phyloP scores from a whole-genome alignment of 225 moss, liverwort and hornwort genomes.

The Marchantia paleacea region DNA sequence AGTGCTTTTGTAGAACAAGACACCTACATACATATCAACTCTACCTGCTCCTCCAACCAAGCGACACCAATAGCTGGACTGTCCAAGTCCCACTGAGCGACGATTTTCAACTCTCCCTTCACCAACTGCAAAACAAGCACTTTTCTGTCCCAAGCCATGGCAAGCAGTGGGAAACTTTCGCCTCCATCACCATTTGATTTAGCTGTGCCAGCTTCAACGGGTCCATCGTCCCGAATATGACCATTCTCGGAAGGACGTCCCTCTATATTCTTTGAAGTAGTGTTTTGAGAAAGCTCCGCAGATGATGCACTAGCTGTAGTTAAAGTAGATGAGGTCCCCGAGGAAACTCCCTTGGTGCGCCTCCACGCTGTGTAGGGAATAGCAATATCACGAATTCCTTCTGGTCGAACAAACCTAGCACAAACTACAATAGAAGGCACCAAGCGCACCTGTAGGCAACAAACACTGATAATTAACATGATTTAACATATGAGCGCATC shows the following conservation, averaged over 20 bases:
- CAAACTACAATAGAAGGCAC: conserved; percentile 74
- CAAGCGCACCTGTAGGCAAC: conserved; percentile 67
- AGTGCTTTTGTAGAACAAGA: neutral
- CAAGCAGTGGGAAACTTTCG: conserved; percentile 70
- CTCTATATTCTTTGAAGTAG: conserved; percentile 27
- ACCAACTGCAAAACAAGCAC: conserved; percentile 79
- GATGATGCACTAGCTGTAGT: conserved; percentile 18
- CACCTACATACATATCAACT: neutral
- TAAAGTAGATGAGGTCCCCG: conserved; percentile 18
- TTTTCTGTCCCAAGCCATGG: conserved; percentile 95
- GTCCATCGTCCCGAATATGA: conserved; percentile 45
- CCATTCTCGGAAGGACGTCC: conserved; percentile 44
- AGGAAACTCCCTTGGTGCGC: conserved; percentile 54
- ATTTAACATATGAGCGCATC: too few species aligned
- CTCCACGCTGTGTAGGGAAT: conserved; percentile 99
- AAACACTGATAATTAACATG: neutral
- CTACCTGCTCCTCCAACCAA: conserved; percentile 98
- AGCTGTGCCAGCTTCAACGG: conserved; percentile 29
- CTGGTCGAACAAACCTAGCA: conserved; percentile 78
- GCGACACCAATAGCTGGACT: conserved; percentile 90
- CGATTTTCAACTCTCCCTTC: conserved; percentile 72
- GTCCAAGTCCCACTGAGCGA: conserved; percentile 88
- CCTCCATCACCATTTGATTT: conserved; percentile 49
- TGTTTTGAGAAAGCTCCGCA: conserved; percentile 19
- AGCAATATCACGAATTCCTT: conserved; percentile 86